phyloP scores from a whole-genome alignment of 2,329 filamentous ascomycete genomes.

The Colletotrichum sansevieriae region DNA sequence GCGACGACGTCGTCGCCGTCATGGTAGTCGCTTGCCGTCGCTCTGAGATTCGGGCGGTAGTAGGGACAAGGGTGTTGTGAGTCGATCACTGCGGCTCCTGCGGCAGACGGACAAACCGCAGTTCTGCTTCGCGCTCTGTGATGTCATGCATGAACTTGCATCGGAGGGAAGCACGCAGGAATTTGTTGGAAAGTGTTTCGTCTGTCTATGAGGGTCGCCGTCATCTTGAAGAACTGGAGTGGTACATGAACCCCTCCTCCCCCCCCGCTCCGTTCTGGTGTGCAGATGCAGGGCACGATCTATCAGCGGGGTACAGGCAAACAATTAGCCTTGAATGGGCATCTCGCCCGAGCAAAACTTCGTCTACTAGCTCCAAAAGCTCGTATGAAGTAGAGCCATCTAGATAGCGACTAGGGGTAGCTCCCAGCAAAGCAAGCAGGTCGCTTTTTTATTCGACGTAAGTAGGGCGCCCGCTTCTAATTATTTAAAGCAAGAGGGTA shows the following conservation, averaged over 20 bases:
- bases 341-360: background rate
- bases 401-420: too few relatives aligned
- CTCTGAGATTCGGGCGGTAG: background rate
- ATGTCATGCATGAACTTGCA: constrained; percentile 44
- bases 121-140: constrained; percentile 3
- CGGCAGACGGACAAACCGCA: constrained; percentile 30
- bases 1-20: background rate
- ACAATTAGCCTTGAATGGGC: constrained; percentile 4
- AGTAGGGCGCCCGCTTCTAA: too few relatives aligned
- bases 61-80: background rate
- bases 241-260: too few relatives aligned
- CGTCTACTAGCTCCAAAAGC: background rate
- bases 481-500: too few relatives aligned
- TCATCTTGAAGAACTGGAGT: too few relatives aligned
- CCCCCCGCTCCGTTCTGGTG: background rate
- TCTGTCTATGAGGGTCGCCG: background rate
- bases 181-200: constrained; percentile 1
- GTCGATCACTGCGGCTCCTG: constrained; percentile 20
- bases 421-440: too few relatives aligned
- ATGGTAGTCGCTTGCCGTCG: background rate
- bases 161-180: constrained; percentile 1
- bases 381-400: background rate
- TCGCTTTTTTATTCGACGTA: too few relatives aligned
- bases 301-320: constrained; percentile 11
- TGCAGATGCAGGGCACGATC: constrained; percentile 13